Evolutionary conservation across 768 basidiomycete genomes (phyloP).

Genomic region (Epithele typhae): DNA sequence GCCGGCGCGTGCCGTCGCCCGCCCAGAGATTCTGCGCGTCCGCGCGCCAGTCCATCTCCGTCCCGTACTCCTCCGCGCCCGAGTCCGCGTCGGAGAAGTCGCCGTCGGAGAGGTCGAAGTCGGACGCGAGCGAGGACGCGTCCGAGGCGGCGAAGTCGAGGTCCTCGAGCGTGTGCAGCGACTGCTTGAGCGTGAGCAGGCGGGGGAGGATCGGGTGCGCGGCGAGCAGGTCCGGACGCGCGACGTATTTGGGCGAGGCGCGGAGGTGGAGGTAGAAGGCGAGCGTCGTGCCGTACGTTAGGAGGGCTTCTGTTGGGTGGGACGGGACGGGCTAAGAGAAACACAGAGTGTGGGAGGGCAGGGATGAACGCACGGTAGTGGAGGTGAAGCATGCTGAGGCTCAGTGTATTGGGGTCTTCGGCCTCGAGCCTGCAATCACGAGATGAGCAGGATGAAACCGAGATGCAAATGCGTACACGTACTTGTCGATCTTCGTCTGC

Average conservation of each 20-base stretch:
- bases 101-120: background rate
- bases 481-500: slow-evolving; percentile 54
- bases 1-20: slow-evolving; percentile 8
- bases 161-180: slow-evolving; percentile 75
- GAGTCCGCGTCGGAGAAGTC: slow-evolving; percentile 20
- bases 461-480: slow-evolving; percentile 16
- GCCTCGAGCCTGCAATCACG: slow-evolving; percentile 41
- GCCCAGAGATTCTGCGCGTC: slow-evolving; percentile 16
- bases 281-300: slow-evolving; percentile 87
- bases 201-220: slow-evolving; percentile 71
- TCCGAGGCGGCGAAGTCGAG: slow-evolving; percentile 66
- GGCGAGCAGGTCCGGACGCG: slow-evolving; percentile 57
- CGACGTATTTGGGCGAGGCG: slow-evolving; percentile 57
- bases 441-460: slow-evolving; percentile 1
- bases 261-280: slow-evolving; percentile 93
- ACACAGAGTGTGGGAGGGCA: background rate
- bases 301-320: slow-evolving; percentile 63
- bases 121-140: slow-evolving; percentile 27
- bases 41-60: slow-evolving; percentile 7
- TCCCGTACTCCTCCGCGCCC: slow-evolving; percentile 26
- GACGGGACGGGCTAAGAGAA: background rate
- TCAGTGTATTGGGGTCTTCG: slow-evolving; percentile 46
- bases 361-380: slow-evolving; percentile 72
- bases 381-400: slow-evolving; percentile 71
- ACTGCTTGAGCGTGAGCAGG: slow-evolving; percentile 79